Evolutionary conservation across 495 filamentous ascomycete species (phyloP).

Genomic region (Immersiella caudata): DNA sequence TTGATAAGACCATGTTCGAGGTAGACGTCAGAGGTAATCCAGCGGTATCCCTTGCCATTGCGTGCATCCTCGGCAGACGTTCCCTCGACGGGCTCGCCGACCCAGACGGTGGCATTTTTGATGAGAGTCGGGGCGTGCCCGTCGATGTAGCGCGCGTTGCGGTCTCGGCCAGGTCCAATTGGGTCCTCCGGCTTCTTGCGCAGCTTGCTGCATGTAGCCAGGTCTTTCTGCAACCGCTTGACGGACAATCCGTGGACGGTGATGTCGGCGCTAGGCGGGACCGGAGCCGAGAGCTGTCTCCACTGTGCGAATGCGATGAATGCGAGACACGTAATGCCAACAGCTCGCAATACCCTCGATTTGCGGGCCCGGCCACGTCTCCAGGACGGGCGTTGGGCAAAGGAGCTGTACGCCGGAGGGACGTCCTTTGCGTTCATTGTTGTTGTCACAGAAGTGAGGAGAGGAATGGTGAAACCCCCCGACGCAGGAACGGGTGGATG

Average conservation of each 20-base stretch:
- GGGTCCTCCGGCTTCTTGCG: conserved; percentile 48
- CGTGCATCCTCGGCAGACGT: conserved; percentile 47
- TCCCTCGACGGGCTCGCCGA: conserved; percentile 51
- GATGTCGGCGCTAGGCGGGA: conserved; percentile 21
- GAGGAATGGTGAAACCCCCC: neutral
- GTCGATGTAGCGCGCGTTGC: conserved; percentile 52
- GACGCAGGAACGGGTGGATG: neutral
- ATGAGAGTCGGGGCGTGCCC: conserved; percentile 52
- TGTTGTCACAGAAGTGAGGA: neutral
- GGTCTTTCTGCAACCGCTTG: conserved; percentile 44
- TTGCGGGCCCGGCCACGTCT: conserved; percentile 34
- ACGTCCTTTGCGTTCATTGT: conserved; percentile 33
- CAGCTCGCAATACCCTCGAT: conserved; percentile 38
- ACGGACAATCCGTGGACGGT: conserved; percentile 37
- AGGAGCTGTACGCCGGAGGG: conserved; percentile 30
- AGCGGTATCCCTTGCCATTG: conserved; percentile 48
- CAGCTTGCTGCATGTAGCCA: conserved; percentile 43
- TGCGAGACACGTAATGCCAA: conserved; percentile 42
- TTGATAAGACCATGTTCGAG: conserved; percentile 54
- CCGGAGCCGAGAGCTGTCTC: conserved; percentile 41
- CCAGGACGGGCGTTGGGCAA: conserved; percentile 23
- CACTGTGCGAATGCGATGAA: conserved; percentile 55
- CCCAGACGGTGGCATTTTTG: conserved; percentile 56
- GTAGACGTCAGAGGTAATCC: conserved; percentile 50
- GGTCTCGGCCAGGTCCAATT: conserved; percentile 47